These are phyloP conservation scores for Trypanosoma rangeli DNA, from an alignment of 208 protist genomes.

Conservation along the genomic window DNA sequence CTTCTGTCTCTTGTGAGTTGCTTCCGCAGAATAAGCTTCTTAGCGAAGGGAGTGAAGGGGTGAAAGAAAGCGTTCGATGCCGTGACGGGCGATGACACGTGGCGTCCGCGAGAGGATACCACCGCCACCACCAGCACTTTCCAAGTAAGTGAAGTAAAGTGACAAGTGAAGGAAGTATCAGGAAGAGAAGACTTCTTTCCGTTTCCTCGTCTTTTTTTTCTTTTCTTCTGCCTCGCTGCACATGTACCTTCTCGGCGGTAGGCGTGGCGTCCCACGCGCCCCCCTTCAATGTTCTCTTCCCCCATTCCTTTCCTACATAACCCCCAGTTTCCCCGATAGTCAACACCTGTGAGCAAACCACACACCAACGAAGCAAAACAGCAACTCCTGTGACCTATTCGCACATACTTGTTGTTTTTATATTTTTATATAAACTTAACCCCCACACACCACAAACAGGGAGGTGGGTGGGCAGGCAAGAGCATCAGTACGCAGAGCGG, in stretches of 20 bases:
- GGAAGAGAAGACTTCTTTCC: slow-evolving; percentile 7
- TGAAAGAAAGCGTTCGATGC: background rate
- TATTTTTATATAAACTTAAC: background rate
- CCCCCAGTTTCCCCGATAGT: background rate
- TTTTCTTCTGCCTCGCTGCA: slow-evolving; percentile 1
- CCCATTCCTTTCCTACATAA: background rate
- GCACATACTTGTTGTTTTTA: background rate
- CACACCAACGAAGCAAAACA: background rate
- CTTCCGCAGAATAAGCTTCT: slow-evolving; percentile 2
- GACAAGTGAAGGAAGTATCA: background rate
- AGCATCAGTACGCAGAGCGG: background rate
- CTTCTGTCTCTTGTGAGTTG: slow-evolving; percentile 18
- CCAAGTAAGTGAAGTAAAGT: slow-evolving; percentile 1
- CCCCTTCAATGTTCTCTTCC: background rate
- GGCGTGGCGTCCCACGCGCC: background rate
- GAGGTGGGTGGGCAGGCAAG: background rate
- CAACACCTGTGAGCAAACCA: background rate
- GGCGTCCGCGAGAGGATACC: background rate
- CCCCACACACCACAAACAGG: background rate
- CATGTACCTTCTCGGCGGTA: background rate
- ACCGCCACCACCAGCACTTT: background rate
- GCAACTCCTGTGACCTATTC: background rate
- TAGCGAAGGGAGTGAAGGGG: slow-evolving; percentile 2
- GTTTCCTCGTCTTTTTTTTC: slow-evolving; percentile 17
- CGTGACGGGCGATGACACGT: background rate